A percentile compares a stretch with the other conserved stretches of the same genome.
These are phyloP conservation scores for Gracilaria vermiculophylla DNA, from an alignment of 23 red algal genomes.

Conservation along the genomic window DNA sequence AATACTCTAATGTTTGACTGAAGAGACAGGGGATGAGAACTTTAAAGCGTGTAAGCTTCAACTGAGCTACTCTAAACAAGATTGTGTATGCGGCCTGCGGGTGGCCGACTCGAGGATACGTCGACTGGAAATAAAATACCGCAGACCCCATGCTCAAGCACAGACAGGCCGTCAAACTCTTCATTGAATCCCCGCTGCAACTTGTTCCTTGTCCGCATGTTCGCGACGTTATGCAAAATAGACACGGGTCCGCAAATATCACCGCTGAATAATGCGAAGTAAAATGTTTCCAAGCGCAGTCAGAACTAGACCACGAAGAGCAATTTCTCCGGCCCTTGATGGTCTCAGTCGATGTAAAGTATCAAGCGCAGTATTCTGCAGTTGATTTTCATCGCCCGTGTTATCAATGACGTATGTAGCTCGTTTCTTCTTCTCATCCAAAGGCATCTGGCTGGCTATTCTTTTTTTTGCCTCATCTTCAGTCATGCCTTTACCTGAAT, in stretches of 20 bases:
- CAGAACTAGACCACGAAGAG: constrained; percentile 38
- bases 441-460: constrained; percentile 77
- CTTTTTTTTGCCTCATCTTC: constrained; percentile 68
- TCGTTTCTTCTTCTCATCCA: constrained; percentile 57
- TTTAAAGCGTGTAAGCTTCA: too few species aligned
- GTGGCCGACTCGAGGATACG: too few species aligned
- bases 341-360: constrained; percentile 29
- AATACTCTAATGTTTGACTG: too few species aligned
- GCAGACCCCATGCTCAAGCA: too few species aligned
- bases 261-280: neutral
- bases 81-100: too few species aligned
- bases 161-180: neutral
- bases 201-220: too few species aligned
- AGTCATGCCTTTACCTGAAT: constrained; percentile 14
- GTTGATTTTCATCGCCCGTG: constrained; percentile 4
- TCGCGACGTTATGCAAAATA: too few species aligned
- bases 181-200: too few species aligned
- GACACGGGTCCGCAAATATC: neutral
- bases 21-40: too few species aligned
- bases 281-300: constrained; percentile 5
- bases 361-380: neutral
- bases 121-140: too few species aligned
- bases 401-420: constrained; percentile 85
- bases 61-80: too few species aligned
- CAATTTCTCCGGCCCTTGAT: constrained; percentile 44